Conservation (phyloP, 176 grass and related monocot species). For the Eleusine indica region DNA sequence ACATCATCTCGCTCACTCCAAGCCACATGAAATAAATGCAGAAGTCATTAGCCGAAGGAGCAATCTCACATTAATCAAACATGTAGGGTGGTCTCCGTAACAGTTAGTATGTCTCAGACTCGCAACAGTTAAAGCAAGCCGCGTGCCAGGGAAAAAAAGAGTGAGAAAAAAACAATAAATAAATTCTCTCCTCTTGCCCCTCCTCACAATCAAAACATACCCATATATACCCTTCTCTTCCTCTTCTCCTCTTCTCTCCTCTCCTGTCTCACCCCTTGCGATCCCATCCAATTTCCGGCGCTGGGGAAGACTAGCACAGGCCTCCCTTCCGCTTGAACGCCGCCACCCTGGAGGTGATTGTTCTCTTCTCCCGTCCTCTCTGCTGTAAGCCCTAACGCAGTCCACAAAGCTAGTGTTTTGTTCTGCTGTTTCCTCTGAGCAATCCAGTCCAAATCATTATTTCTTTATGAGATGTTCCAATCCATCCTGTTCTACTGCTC, state of each 20-base stretch:
- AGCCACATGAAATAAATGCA: not conserved
- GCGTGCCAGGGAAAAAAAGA: conserved; percentile 11
- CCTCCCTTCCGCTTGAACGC: not conserved
- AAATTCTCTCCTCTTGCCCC: too few species aligned
- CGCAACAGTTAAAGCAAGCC: conserved; percentile 3
- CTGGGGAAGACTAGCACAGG: not conserved
- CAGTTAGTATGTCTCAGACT: not conserved
- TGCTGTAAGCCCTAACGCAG: not conserved
- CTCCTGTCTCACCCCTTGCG: not conserved
- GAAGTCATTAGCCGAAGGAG: not conserved
- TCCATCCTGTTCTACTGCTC: not conserved
- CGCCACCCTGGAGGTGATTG: not conserved
- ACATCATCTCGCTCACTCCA: conserved; percentile 24
- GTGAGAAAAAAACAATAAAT: not conserved
- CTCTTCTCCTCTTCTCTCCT: not conserved
- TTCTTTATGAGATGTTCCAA: not conserved
- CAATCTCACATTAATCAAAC: not conserved
- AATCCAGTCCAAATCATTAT: conserved; percentile 15
- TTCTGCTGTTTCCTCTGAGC: not conserved
- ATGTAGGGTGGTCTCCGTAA: not conserved
- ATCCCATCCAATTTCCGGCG: conserved; percentile 31
- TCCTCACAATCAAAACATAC: conserved; percentile 11
- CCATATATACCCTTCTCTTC: conserved; percentile 18
- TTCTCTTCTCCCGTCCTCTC: not conserved
- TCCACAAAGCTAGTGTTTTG: conserved; percentile 1